Conservation (phyloP, 805 yeast genomes). For the Starmerella tilneyi region DNA sequence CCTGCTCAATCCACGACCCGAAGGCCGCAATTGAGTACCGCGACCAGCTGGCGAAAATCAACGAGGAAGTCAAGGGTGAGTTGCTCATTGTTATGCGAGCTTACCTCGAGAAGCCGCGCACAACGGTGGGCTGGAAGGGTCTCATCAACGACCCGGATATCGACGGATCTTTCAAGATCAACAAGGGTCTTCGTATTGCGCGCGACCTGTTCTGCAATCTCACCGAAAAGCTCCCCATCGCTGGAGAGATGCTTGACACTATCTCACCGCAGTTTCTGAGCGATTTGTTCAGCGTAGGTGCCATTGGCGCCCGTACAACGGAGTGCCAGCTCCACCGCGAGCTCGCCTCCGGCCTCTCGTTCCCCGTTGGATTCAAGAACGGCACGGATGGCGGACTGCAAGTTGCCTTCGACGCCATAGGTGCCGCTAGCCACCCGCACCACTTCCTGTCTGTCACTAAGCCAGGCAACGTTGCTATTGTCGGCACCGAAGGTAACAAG, state of each 20-base stretch:
- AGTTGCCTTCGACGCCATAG: slow-evolving; percentile 88
- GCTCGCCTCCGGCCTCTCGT: slow-evolving; percentile 88
- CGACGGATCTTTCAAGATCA: slow-evolving; percentile 83
- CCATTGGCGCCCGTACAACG: slow-evolving; percentile 98
- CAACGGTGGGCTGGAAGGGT: slow-evolving; percentile 99
- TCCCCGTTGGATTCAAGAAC: slow-evolving; percentile 97
- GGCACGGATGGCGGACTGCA: slow-evolving; percentile 95
- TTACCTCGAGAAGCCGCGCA: slow-evolving; percentile 93
- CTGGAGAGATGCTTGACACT: slow-evolving; percentile 95
- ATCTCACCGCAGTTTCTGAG: slow-evolving; percentile 92
- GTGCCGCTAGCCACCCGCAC: slow-evolving; percentile 86
- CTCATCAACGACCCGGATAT: slow-evolving; percentile 94
- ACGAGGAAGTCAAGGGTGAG: slow-evolving; percentile 59
- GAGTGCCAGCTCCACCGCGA: slow-evolving; percentile 97
- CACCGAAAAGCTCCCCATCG: slow-evolving; percentile 79
- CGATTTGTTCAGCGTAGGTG: slow-evolving; percentile 90
- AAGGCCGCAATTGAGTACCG: slow-evolving; percentile 86
- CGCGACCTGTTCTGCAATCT: slow-evolving; percentile 76
- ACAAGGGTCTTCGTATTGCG: slow-evolving; percentile 84
- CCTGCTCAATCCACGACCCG: slow-evolving; percentile 95
- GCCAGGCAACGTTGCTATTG: slow-evolving; percentile 93
- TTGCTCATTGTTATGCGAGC: slow-evolving; percentile 91
- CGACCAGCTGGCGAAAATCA: slow-evolving; percentile 45
- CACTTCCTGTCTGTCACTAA: slow-evolving; percentile 92
- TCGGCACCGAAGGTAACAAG: slow-evolving; percentile 86